Percentiles rank a stretch among this genome's conserved stretches.
phyloP scores from a whole-genome alignment of 164 flowering plant species.

The Magnolia kwangsiensis region DNA sequence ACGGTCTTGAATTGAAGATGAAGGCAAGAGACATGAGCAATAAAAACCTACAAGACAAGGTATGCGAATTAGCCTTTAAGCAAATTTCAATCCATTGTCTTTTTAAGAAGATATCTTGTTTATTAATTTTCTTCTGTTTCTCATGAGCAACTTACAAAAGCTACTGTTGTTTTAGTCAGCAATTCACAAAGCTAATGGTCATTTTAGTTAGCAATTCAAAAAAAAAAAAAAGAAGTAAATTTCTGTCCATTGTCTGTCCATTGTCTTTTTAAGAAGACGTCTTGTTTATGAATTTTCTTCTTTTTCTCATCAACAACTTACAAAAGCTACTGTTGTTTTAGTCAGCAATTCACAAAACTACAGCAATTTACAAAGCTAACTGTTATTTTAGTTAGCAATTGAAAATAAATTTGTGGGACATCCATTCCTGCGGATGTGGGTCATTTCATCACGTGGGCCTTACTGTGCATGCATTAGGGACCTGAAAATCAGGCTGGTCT shows the following conservation, averaged over 20 bases:
- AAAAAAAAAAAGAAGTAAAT: no score
- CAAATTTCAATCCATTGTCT: background rate
- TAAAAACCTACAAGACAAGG: constrained; percentile 84
- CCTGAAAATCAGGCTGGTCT: no score
- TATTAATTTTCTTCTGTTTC: no score
- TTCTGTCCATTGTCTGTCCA: no score
- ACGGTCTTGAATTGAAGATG: constrained; percentile 56
- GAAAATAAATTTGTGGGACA: no score
- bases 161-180: background rate
- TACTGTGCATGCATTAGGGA: no score
- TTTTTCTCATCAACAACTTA: background rate
- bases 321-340: background rate
- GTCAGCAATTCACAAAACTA: background rate
- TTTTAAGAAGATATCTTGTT: background rate
- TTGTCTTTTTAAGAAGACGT: background rate
- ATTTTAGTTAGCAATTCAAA: no score
- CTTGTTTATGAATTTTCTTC: background rate
- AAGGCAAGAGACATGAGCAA: constrained; percentile 69
- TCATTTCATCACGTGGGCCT: no score
- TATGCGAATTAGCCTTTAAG: constrained; percentile 12
- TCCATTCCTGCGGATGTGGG: no score
- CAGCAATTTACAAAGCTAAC: no score
- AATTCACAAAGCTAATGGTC: no score
- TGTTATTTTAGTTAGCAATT: no score
- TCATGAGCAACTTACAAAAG: background rate